These are phyloP conservation scores for Aspergillus bridgeri DNA, from an alignment of 495 filamentous ascomycete genomes.

Conservation along the genomic window DNA sequence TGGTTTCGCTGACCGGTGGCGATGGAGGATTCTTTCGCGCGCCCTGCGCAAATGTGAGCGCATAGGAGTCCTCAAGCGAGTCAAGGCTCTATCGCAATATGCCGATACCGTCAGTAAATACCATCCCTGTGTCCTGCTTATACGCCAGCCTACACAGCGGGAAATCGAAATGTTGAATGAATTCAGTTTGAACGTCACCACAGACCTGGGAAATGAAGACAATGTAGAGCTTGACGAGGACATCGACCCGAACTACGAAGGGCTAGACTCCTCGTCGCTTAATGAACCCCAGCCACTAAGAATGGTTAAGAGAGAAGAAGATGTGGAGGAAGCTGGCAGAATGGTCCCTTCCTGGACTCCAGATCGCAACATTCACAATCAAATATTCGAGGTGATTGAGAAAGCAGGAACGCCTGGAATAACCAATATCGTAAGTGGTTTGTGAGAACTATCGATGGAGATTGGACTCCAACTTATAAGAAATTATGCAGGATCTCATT, in stretches of 20 bases:
- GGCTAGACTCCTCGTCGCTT: slow-evolving; percentile 13
- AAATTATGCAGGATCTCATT: slow-evolving; percentile 43
- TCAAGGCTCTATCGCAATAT: slow-evolving; percentile 56
- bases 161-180: slow-evolving; percentile 60
- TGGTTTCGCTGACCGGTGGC: slow-evolving; percentile 55
- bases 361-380: slow-evolving; percentile 49
- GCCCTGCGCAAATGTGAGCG: slow-evolving; percentile 64
- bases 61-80: slow-evolving; percentile 65
- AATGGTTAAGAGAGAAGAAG: slow-evolving; percentile 24
- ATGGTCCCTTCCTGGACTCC: slow-evolving; percentile 54
- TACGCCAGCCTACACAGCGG: slow-evolving; percentile 65
- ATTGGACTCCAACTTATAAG: slow-evolving; percentile 2
- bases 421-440: slow-evolving; percentile 47
- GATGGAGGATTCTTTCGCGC: slow-evolving; percentile 66
- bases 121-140: slow-evolving; percentile 63
- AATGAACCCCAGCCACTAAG: slow-evolving; percentile 21
- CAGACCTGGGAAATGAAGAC: slow-evolving; percentile 37
- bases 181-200: slow-evolving; percentile 25
- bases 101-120: slow-evolving; percentile 26
- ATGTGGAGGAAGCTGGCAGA: slow-evolving; percentile 33
- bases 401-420: slow-evolving; percentile 48
- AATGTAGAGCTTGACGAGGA: slow-evolving; percentile 39
- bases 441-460: not conserved
- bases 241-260: slow-evolving; percentile 31
- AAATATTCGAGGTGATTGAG: slow-evolving; percentile 52